phyloP scores from a whole-genome alignment of 1,284 basidiomycete genomes.

The Cutaneotrichosporon sp. region DNA sequence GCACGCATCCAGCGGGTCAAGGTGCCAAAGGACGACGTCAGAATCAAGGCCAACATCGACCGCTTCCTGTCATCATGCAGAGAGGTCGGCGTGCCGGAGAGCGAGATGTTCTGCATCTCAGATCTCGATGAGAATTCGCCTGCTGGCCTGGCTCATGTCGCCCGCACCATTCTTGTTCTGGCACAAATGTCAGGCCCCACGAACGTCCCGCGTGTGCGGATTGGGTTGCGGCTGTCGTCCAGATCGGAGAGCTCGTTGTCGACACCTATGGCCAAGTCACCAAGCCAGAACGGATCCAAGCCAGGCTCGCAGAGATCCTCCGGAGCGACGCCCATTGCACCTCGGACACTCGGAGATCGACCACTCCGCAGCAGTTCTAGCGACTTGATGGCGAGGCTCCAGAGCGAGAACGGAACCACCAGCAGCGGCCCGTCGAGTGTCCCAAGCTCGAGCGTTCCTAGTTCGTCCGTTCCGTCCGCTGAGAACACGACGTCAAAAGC shows the following conservation, averaged over 20 bases:
- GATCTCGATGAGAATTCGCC: slow-evolving; percentile 34
- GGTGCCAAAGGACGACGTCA: slow-evolving; percentile 33
- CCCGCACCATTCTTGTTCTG: slow-evolving; percentile 59
- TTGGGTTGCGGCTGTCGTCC: background rate
- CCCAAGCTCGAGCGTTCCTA: background rate
- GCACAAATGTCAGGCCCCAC: slow-evolving; percentile 55
- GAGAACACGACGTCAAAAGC: background rate
- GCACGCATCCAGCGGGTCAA: slow-evolving; percentile 36
- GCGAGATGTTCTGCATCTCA: slow-evolving; percentile 30
- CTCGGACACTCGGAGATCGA: slow-evolving; percentile 6
- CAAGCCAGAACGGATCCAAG: background rate
- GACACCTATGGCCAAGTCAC: background rate
- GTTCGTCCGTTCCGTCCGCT: background rate
- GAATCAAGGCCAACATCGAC: slow-evolving; percentile 33
- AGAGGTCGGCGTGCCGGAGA: slow-evolving; percentile 24
- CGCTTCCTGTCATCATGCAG: slow-evolving; percentile 40
- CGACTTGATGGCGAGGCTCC: slow-evolving; percentile 13
- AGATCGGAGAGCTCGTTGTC: background rate
- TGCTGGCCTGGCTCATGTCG: slow-evolving; percentile 29
- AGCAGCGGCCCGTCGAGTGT: background rate
- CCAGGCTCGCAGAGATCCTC: slow-evolving; percentile 2
- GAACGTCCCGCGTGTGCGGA: background rate
- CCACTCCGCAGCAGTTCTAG: slow-evolving; percentile 16
- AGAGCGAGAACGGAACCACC: slow-evolving; percentile 2
- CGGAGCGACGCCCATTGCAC: background rate